Evolutionary conservation across 441 rosid genomes (phyloP), one percentile per base, ranked within the genome.

Genomic region (Erodium moschatum): DNA sequence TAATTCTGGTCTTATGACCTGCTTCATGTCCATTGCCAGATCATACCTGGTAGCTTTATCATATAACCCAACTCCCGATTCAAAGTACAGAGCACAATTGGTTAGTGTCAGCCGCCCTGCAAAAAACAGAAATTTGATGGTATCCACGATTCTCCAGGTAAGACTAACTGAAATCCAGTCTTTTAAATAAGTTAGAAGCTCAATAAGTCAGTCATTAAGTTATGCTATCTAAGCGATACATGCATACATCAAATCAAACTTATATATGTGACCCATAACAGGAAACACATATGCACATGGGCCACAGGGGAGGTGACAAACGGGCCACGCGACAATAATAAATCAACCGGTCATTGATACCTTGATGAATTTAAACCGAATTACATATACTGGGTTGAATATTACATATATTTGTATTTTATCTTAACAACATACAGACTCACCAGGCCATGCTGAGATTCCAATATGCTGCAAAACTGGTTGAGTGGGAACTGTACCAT

Each of bases 401-500:
- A 33, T n/a, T n/a, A n/a, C n/a, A n/a, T n/a, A n/a, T n/a, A n/a
- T n/a, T n/a, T n/a, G n/a, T n/a, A n/a, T n/a, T n/a, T n/a, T n/a
- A n/a, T n/a, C n/a, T n/a, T n/a, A n/a, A n/a, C n/a, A n/a, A n/a
- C n/a, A n/a, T n/a, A n/a, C n/a, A n/a, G n/a, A 76, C 79, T 75
- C 70, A 90, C 98, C 98, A 69, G 98, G 98, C 98, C 97, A 90
- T 35, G 92, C 96, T 69, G 91, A 81, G 72, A 92, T 88, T 69
- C 98, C 98, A 78, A 86, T 82, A 77, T 92, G 98, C 75, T 92
- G 93, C 72, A 92, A 81, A 80, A 90, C 96, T n/a, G 97, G 97
- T 77, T 87, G 86, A 78, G 87, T 86, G 33, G 97, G 97, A 74
- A 87, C 82, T 35, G 84, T 79, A 76, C 98, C 98, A 78, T 92